Evolutionary conservation across 2,329 filamentous ascomycete genomes (phyloP).

Genomic region (Myriosclerotinia scirpicola): DNA sequence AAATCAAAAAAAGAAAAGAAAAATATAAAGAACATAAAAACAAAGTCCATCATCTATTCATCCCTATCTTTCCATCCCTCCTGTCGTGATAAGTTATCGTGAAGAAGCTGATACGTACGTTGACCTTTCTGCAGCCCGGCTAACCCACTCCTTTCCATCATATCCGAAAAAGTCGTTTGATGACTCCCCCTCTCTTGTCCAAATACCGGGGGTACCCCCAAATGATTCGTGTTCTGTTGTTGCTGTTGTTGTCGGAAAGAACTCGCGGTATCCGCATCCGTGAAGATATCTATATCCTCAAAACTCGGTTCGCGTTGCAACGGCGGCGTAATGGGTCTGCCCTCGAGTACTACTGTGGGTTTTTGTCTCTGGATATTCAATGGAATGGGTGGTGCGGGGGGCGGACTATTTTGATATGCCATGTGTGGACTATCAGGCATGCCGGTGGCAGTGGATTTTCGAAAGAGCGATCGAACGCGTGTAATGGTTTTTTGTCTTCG

Average conservation of each 20-base stretch:
- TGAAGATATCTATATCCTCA: slow-evolving; percentile 55
- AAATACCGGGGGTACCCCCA: neutral
- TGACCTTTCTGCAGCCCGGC: slow-evolving; percentile 41
- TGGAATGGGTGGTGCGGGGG: slow-evolving; percentile 30
- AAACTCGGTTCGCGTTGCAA: slow-evolving; percentile 47
- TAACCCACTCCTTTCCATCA: slow-evolving; percentile 51
- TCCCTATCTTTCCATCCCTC: slow-evolving; percentile 4
- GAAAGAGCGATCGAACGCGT: slow-evolving; percentile 36
- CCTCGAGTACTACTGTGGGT: neutral
- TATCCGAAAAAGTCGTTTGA: slow-evolving; percentile 52
- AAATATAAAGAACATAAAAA: neutral
- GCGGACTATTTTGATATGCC: slow-evolving; percentile 7
- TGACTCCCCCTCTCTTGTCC: slow-evolving; percentile 25
- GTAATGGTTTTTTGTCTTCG: slow-evolving; percentile 27
- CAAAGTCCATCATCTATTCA: neutral
- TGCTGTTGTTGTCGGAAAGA: slow-evolving; percentile 28
- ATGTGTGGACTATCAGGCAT: neutral
- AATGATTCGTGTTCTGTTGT: slow-evolving; percentile 6
- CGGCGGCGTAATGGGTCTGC: slow-evolving; percentile 40
- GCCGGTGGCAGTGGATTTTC: slow-evolving; percentile 28
- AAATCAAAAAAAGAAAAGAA: neutral
- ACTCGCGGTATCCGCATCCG: slow-evolving; percentile 48
- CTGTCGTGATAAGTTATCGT: slow-evolving; percentile 4
- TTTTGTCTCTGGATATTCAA: slow-evolving; percentile 28
- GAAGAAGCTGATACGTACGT: slow-evolving; percentile 32